phyloP scores from a whole-genome alignment of 345 rosid genomes.

The Melastoma malabathricum region DNA sequence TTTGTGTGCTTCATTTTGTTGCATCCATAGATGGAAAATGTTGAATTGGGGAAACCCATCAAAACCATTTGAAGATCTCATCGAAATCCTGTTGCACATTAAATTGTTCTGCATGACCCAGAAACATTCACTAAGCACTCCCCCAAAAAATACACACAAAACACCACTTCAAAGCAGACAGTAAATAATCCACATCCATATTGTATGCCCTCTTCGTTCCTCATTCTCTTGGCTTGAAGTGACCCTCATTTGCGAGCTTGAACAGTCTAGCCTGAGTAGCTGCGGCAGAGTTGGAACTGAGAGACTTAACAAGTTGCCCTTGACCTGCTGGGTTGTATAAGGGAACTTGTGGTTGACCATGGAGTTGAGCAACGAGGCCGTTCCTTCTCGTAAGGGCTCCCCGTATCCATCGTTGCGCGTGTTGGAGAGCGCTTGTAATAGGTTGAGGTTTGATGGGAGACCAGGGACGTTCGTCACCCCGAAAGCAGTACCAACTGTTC shows the following conservation, averaged over 20 bases:
- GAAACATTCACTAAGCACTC: no score
- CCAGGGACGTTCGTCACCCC: constrained; percentile 46
- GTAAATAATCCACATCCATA: no score
- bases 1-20: no score
- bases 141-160: no score
- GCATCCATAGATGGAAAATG: no score
- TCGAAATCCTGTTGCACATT: no score
- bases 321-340: constrained; percentile 61
- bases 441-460: constrained; percentile 43
- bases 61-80: no score
- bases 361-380: constrained; percentile 86
- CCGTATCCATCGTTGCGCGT: constrained; percentile 41
- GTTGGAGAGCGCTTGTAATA: constrained; percentile 74
- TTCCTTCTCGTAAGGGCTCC: constrained; percentile 75
- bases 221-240: constrained; percentile 32
- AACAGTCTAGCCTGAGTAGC: constrained; percentile 66
- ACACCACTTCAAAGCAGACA: no score
- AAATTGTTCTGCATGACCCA: no score
- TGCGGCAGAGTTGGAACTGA: constrained; percentile 58
- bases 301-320: constrained; percentile 46
- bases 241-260: constrained; percentile 88
- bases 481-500: constrained; percentile 52
- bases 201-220: no score
- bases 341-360: constrained; percentile 57
- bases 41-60: no score